Evolutionary conservation across 139 green algal species (phyloP).

Genomic region (Coelastrella sp.): DNA sequence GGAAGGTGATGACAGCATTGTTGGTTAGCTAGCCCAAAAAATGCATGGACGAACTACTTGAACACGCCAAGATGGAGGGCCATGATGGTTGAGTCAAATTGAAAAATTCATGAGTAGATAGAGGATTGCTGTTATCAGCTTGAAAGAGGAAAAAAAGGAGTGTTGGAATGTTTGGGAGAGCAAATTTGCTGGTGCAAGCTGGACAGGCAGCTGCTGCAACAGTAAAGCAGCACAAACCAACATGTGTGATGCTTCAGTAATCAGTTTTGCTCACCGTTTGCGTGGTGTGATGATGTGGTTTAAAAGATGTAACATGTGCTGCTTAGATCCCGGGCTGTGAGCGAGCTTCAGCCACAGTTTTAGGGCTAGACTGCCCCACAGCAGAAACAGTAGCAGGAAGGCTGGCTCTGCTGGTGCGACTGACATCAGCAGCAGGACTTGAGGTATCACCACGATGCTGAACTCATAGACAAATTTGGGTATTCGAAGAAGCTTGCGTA

Average conservation of each 20-base stretch:
- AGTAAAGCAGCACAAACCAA: slow-evolving; percentile 26
- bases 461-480: slow-evolving; percentile 46
- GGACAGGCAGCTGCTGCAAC: slow-evolving; percentile 2
- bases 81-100: too few species aligned
- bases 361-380: slow-evolving; percentile 45
- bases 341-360: slow-evolving; percentile 45
- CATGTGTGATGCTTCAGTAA: neutral
- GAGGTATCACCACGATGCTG: slow-evolving; percentile 27
- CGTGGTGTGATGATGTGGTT: slow-evolving; percentile 24
- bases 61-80: too few species aligned
- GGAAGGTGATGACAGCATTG: too few species aligned
- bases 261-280: slow-evolving; percentile 17
- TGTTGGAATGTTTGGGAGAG: neutral
- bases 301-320: slow-evolving; percentile 33
- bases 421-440: slow-evolving; percentile 44
- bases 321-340: slow-evolving; percentile 9
- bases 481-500: neutral
- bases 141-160: too few species aligned
- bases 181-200: neutral
- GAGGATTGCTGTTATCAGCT: too few species aligned
- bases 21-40: too few species aligned
- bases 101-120: too few species aligned
- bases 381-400: slow-evolving; percentile 48
- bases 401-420: slow-evolving; percentile 9
- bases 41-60: too few species aligned